phyloP scores from a whole-genome alignment of 495 filamentous ascomycete species.

The Margaritispora aquatica region DNA sequence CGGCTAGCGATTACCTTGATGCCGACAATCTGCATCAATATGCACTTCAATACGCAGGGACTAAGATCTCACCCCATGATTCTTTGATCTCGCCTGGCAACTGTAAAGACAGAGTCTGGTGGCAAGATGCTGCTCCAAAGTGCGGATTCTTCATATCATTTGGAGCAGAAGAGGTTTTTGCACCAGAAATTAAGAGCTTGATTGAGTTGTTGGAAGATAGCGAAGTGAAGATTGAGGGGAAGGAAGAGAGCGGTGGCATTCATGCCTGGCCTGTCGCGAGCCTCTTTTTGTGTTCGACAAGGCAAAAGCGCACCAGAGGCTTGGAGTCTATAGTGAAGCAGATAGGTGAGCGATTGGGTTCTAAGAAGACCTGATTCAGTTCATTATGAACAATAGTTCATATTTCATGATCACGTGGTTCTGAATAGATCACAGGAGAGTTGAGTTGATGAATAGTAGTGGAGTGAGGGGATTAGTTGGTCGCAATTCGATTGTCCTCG shows the following conservation, averaged over 20 bases:
- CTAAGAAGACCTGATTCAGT: no score
- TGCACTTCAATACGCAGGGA: slow-evolving; percentile 56
- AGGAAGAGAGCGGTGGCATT: slow-evolving; percentile 51
- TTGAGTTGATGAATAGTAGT: no score
- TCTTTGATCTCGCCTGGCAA: slow-evolving; percentile 59
- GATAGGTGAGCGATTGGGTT: slow-evolving; percentile 5
- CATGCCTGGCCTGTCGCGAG: slow-evolving; percentile 76
- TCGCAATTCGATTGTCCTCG: no score
- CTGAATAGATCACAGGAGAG: no score
- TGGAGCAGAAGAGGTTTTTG: slow-evolving; percentile 67
- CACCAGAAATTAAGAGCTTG: slow-evolving; percentile 51
- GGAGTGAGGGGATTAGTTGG: no score
- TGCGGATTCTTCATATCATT: slow-evolving; percentile 57
- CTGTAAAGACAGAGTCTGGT: slow-evolving; percentile 56
- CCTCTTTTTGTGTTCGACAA: slow-evolving; percentile 54
- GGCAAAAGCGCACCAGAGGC: slow-evolving; percentile 49
- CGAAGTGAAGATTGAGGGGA: slow-evolving; percentile 38
- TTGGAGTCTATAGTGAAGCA: slow-evolving; percentile 43
- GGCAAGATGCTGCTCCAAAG: slow-evolving; percentile 52
- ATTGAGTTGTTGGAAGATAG: slow-evolving; percentile 40
- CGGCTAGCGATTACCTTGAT: slow-evolving; percentile 56
- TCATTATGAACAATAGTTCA: no score
- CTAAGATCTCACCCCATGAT: slow-evolving; percentile 37
- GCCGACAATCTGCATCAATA: slow-evolving; percentile 49
- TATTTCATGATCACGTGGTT: no score